These are phyloP conservation scores for Cercospora berteroae DNA, from an alignment of 2,329 filamentous ascomycete genomes.

Conservation along the genomic window DNA sequence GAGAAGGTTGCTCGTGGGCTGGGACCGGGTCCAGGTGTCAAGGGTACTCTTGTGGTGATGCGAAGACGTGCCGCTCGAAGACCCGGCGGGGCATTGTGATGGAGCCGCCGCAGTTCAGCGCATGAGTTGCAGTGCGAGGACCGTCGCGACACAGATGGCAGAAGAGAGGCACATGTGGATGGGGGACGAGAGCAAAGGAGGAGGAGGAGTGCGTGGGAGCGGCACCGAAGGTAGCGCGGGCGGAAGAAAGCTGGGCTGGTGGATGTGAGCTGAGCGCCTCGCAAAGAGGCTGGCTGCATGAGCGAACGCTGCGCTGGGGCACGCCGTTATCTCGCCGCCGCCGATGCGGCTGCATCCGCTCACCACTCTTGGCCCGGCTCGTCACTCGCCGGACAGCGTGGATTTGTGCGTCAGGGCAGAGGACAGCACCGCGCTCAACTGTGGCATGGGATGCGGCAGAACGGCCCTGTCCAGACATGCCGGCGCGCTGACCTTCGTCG, in stretches of 20 bases:
- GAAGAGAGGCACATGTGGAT: neutral
- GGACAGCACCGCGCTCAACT: neutral
- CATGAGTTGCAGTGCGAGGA: neutral
- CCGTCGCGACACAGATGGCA: neutral
- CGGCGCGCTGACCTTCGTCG: neutral
- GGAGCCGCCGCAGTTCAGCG: neutral
- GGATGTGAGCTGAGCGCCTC: neutral
- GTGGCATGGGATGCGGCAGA: neutral
- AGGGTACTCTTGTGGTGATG: slow-evolving; percentile 14
- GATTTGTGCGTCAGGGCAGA: neutral
- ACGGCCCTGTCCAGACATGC: neutral
- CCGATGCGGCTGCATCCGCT: neutral
- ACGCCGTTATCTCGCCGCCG: neutral
- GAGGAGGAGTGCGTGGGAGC: neutral
- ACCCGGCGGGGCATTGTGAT: slow-evolving; percentile 16
- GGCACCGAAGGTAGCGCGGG: neutral
- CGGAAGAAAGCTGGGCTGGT: neutral
- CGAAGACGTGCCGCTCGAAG: slow-evolving; percentile 5
- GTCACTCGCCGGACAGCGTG: neutral
- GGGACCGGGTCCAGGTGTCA: slow-evolving; percentile 5
- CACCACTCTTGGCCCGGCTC: neutral
- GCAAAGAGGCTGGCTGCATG: neutral
- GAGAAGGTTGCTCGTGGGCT: neutral
- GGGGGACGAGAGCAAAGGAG: neutral
- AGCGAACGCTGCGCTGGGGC: neutral